Base-by-base conservation (phyloP, 192 early-diverging fungal species). In the Funneliformis mosseae region DNA sequence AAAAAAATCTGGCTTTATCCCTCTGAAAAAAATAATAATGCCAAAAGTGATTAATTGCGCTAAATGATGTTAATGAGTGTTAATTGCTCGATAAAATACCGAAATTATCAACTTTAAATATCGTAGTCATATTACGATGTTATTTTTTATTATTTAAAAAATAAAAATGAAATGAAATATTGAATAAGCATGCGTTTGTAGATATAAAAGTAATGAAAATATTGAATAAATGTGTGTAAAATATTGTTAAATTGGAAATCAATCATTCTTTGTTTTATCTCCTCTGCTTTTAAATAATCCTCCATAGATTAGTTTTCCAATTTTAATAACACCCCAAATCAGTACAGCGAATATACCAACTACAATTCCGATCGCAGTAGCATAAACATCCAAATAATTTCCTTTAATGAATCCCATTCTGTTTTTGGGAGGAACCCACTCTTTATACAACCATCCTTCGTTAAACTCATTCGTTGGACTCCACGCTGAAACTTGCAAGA, bases 311-410 rank as follows among this genome's bases (percentile, higher is more conserved):
- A 55, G 21, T 18, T 55, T 55, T 55, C 50, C 50, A 55, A 55
- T 55, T 55, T 7, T 55, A 21, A 18, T 21, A 55, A 55, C 16
- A 18, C 3, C 18, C 18, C 33, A 14, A 21, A 55, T 21, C 3
- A 55, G 0, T 55, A 55, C 33, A 33, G 33, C 33, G 33, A 33
- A 33, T 2, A 55, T 18, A 55, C 50, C 7, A 55, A 55, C 16
- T 0, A 55, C 3, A 55, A 55, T 55, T 55, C 1, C 50, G 18
- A 55, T 21, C 16, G 50, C 50, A 18, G 50, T 6, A 55, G 50
- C 50, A n/a, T 69, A 69, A 69, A 69, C 67, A 76, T 76, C 75
- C 14, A 63, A 59, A 76, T 76, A 45, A 27, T 63, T 76, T 42
- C 75, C 75, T 42, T 11, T 76, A 42, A 76, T 62, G 1, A n/a